phyloP scores from a whole-genome alignment of 352 stramenopile species.

The Globisporangium takayamanum region DNA sequence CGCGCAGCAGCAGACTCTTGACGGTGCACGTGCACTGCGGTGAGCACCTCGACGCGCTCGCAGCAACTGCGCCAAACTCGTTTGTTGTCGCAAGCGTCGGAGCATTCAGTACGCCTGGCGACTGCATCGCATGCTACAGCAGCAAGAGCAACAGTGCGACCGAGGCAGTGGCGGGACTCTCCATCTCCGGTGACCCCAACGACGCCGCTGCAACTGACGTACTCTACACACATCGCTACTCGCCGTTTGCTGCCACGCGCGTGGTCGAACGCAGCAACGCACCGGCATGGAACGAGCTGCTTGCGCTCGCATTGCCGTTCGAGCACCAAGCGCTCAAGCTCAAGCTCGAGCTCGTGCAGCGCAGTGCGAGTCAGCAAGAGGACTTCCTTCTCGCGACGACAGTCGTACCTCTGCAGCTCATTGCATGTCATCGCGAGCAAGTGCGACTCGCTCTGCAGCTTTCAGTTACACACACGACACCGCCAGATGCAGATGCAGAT shows the following conservation, averaged over 20 bases:
- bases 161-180: background rate
- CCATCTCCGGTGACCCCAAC: background rate
- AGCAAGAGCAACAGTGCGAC: slow-evolving; percentile 2
- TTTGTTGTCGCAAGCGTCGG: slow-evolving; percentile 35
- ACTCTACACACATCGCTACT: slow-evolving; percentile 42
- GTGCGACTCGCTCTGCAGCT: slow-evolving; percentile 24
- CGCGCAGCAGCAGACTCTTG: slow-evolving; percentile 32
- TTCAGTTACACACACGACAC: background rate
- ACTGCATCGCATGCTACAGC: slow-evolving; percentile 7
- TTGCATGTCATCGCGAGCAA: slow-evolving; percentile 20
- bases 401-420: slow-evolving; percentile 18
- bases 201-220: slow-evolving; percentile 7
- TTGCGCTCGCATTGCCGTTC: slow-evolving; percentile 1
- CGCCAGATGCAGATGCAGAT: background rate
- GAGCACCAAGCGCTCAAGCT: slow-evolving; percentile 13
- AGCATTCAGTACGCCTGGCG: background rate
- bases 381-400: slow-evolving; percentile 39
- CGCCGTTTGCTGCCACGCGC: slow-evolving; percentile 60
- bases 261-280: slow-evolving; percentile 32
- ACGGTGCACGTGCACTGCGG: slow-evolving; percentile 50
- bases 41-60: slow-evolving; percentile 24
- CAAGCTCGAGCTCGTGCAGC: slow-evolving; percentile 54
- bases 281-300: slow-evolving; percentile 53
- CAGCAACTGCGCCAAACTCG: slow-evolving; percentile 3
- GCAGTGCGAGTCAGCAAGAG: slow-evolving; percentile 56